Base-by-base conservation (phyloP, 208 protist species). In the Trypanosoma vivax region DNA sequence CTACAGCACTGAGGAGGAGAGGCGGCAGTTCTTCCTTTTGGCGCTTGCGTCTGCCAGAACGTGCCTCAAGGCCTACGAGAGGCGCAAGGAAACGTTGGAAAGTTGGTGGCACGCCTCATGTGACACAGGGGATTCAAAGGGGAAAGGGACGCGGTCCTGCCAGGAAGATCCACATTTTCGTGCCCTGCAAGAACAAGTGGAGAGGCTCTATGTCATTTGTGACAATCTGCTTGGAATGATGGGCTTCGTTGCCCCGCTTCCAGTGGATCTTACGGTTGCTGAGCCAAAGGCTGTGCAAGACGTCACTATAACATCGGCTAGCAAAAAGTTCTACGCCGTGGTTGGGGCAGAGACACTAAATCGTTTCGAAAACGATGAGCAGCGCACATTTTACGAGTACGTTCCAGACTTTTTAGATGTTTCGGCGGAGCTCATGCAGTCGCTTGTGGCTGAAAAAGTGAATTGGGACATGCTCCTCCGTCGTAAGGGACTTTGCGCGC, bases 371-470 rank as follows among this genome's bases (percentile, higher is more conserved):
- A 23, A 63, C 40, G 62, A 62, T 55, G 62, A 69, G 5, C 46
- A 62, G 19, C 43, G 62, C 3, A 29, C 50, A 14, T 69, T 69
- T 29, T 69, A 69, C 24, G 62, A 69, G 29, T 59, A 69, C 31
- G 18, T 69, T 14, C 53, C 62, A 30, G 47, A 54, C 10, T 9
- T 69, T 5, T 31, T 50, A 28, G 10, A 18, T 16, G 14, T 55
- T 24, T 18, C 25, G 24, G 23, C 54, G n/a, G 58, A 51, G 5
- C 31, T 64, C 5, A 11, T 56, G 10, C 21, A 5, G 14, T 56
- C 30, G n/a, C 27, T 50, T 23, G 34, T 14, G 11, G 2, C 31
- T 29, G 40, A 56, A 39, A 50, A 50, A 31, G 29, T 40, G 39
- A 56, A 56, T 19, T 56, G 48, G 58, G 49, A 64, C 34, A 41